Evolutionary conservation across 73 alveolate species (phyloP), one percentile per base, ranked within the genome.

Genomic region (Paraurostyla sp.): DNA sequence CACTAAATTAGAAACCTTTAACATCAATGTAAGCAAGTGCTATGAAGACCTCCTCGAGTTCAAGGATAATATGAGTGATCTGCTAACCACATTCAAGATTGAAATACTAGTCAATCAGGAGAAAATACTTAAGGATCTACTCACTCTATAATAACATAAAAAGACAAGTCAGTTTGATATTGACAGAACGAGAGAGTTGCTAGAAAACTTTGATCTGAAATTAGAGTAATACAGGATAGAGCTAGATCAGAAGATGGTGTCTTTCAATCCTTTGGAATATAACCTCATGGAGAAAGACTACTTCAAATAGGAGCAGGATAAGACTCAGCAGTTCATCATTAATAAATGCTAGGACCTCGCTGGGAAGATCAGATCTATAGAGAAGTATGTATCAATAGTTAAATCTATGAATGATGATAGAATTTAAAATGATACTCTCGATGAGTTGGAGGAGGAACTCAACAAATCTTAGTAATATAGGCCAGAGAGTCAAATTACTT

Each of bases 11-110:
- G 86, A 73, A 6, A 43, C 86, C 6, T 73, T 73, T 27, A 73
- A 73, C 30, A 73, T 73, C 3, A 73, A 73, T 38, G 30, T 73
- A 9, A 43, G 71, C 71, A 73, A 73, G 49, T 73, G 86, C 71
- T 73, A 73, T 48, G 86, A 73, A 30, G 86, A 73, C 33, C 41
- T 73, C 7, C 29, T 73, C 30, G 86, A 73, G 46, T 73, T 73
- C 32, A 73, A 73, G 42, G 86, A 73, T 4, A 20, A 73, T 73
- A 73, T 73, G 86, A 16, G 56, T 23, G 71, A 49, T 49, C 29
- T 73, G 33, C 4, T 73, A 0, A 73, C 86, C 3, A 33, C 60
- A 23, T 73, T 73, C 27, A 73, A 73, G 33, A 73, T 73, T 48
- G 86, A 73, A 49, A 36, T 73, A 49, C 25, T 23, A 11, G 86